A percentile compares a stretch with the other conserved stretches of the same genome.
Conservation (phyloP, 768 basidiomycete genomes). For the Agrocybe praecox region DNA sequence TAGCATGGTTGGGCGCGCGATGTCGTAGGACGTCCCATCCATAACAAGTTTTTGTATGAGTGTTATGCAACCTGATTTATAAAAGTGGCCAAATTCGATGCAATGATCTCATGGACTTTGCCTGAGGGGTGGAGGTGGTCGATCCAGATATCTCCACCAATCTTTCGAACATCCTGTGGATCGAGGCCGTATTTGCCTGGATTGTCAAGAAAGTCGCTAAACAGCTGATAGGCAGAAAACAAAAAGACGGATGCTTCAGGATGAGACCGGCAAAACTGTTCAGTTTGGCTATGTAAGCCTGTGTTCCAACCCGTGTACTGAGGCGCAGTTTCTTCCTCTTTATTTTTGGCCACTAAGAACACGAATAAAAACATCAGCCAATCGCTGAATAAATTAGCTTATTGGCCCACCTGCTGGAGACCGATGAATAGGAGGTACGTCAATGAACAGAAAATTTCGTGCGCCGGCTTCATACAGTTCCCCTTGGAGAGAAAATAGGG, state of each 20-base stretch:
- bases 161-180: slow-evolving; percentile 29
- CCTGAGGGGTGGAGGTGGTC: slow-evolving; percentile 54
- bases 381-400: neutral
- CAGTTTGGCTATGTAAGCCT: slow-evolving; percentile 28
- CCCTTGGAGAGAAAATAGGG: slow-evolving; percentile 47
- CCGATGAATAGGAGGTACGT: slow-evolving; percentile 56
- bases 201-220: slow-evolving; percentile 49
- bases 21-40: neutral
- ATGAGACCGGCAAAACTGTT: slow-evolving; percentile 39
- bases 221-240: slow-evolving; percentile 51
- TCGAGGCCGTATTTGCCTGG: slow-evolving; percentile 43
- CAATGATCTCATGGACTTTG: slow-evolving; percentile 49
- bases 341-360: neutral
- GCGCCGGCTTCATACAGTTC: slow-evolving; percentile 50
- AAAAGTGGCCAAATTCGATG: slow-evolving; percentile 44
- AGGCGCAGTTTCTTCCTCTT: neutral
- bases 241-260: slow-evolving; percentile 47
- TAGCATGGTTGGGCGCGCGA: neutral
- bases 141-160: slow-evolving; percentile 48
- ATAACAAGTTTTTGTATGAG: neutral
- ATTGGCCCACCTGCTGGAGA: slow-evolving; percentile 30
- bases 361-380: neutral
- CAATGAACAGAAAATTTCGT: slow-evolving; percentile 59
- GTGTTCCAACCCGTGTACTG: slow-evolving; percentile 44
- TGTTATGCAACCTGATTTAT: slow-evolving; percentile 19